phyloP scores from a whole-genome alignment of 1,284 basidiomycete species.

The Cutaneotrichosporon dermatis region DNA sequence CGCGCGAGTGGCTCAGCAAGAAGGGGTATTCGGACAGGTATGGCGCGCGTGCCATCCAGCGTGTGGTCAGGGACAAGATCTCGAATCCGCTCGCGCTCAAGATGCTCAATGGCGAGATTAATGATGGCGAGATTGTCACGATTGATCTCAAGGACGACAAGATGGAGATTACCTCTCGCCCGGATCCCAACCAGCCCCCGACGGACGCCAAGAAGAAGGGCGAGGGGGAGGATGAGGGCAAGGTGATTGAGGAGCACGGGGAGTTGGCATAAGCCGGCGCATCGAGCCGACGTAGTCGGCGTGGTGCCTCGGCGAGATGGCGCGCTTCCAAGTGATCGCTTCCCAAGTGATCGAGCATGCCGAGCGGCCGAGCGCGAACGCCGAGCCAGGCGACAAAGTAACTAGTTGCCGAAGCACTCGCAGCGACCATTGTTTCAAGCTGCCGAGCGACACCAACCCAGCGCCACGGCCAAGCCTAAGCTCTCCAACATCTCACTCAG shows the following conservation, averaged over 20 bases:
- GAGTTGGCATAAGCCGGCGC: slow-evolving; percentile 7
- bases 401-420: too few species aligned
- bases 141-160: slow-evolving; percentile 55
- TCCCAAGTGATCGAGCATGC: too few species aligned
- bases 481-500: too few species aligned
- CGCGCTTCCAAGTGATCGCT: too few species aligned
- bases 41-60: slow-evolving; percentile 74
- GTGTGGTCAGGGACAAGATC: slow-evolving; percentile 72
- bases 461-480: too few species aligned
- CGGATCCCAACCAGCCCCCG: slow-evolving; percentile 12
- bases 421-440: too few species aligned
- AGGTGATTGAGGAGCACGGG: slow-evolving; percentile 16
- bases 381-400: too few species aligned
- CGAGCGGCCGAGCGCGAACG: too few species aligned
- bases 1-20: slow-evolving; percentile 67
- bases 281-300: too few species aligned
- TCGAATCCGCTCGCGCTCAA: slow-evolving; percentile 73
- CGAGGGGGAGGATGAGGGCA: not conserved
- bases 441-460: too few species aligned
- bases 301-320: too few species aligned
- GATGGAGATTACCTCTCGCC: slow-evolving; percentile 17
- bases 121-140: slow-evolving; percentile 64
- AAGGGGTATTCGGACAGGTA: slow-evolving; percentile 81
- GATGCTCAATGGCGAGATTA: slow-evolving; percentile 66
- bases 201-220: slow-evolving; percentile 2